These are phyloP conservation scores for Chloris gayana DNA, from an alignment of 176 grass and related monocot species.

Conservation along the genomic window DNA sequence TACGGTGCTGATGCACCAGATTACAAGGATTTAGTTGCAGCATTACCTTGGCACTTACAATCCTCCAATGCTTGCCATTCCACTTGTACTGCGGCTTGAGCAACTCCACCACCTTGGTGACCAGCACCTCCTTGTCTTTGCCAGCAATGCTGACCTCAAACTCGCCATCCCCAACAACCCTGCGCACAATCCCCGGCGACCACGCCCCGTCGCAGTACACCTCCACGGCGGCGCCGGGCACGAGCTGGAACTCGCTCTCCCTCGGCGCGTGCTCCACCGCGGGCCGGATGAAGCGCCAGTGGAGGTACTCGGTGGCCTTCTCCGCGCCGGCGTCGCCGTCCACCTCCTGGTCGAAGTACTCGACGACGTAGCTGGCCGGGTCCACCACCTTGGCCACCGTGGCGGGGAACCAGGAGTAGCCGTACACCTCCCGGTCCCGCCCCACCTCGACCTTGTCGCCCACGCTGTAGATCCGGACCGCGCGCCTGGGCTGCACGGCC, in stretches of 20 bases:
- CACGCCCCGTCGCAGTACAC: conserved; percentile 53
- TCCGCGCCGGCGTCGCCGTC: neutral
- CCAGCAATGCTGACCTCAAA: conserved; percentile 28
- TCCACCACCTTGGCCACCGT: conserved; percentile 42
- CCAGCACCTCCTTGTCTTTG: conserved; percentile 13
- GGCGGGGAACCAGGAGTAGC: conserved; percentile 64
- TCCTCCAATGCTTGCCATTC: conserved; percentile 58
- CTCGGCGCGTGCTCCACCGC: conserved; percentile 10
- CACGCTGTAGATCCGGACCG: conserved; percentile 21
- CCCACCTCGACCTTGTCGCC: conserved; percentile 63
- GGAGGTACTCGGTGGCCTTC: conserved; percentile 54
- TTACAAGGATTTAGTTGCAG: neutral
- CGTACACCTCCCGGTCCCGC: conserved; percentile 37
- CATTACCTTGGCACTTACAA: conserved; percentile 31
- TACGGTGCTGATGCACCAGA: neutral
- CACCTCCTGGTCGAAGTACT: conserved; percentile 49
- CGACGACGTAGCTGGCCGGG: conserved; percentile 43
- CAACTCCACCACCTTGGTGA: conserved; percentile 24
- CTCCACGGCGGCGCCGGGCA: conserved; percentile 37
- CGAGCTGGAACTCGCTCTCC: conserved; percentile 31
- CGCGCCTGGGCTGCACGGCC: neutral
- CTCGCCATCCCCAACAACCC: conserved; percentile 11
- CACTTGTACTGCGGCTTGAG: conserved; percentile 51
- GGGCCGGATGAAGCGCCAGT: conserved; percentile 55
- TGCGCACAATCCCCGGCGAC: conserved; percentile 39